Evolutionary conservation across 345 rosid species (phyloP), one percentile per base, ranked within the genome.

Genomic region (Citrus unshiu): DNA sequence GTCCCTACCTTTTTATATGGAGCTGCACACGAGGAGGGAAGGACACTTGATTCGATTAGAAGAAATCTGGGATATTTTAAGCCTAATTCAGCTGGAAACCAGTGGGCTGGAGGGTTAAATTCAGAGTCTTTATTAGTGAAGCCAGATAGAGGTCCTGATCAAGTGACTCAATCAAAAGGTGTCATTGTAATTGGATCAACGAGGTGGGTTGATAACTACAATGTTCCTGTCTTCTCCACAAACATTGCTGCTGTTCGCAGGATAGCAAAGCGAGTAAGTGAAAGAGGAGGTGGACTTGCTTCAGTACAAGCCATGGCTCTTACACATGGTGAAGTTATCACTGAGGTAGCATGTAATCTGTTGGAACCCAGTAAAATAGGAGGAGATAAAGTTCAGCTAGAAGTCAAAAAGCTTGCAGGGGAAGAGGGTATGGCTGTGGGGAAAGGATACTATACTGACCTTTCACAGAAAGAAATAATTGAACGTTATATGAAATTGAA

Each of bases 241-340:
- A 86, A 88, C 79, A 82, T 91, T 21, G 83, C 83, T 63, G 78
- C 93, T 56, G 92, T 92, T 77, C 84, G 84, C 70, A 86, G 89
- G 80, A 79, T 95, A 21, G 91, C 97, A 18, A 91, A 91, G 81
- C 85, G 73, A 76, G 90, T 83, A 0, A 92, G 99, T 62, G 92
- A 86, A 81, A 88, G 97, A 85, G 93, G 97, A 73, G 98, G 96
- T 0, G 97, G 99, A 27, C 89, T 95, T 80, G 82, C 83, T 68
- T 89, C 91, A 2, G 97, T 95, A 60, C 98, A 95, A 86, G 93
- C 97, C 63, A 93, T 95, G 98, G 98, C 97, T 35, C 92, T 95
- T 62, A 85, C 86, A 67, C 93, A 95, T 34, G 88, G 88, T 51
- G 88, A 88, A 73, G 87, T 84, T 63, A 81, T 89, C 25, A 91